Conservation (phyloP, 495 filamentous ascomycete species). For the Penicillium parvum region DNA sequence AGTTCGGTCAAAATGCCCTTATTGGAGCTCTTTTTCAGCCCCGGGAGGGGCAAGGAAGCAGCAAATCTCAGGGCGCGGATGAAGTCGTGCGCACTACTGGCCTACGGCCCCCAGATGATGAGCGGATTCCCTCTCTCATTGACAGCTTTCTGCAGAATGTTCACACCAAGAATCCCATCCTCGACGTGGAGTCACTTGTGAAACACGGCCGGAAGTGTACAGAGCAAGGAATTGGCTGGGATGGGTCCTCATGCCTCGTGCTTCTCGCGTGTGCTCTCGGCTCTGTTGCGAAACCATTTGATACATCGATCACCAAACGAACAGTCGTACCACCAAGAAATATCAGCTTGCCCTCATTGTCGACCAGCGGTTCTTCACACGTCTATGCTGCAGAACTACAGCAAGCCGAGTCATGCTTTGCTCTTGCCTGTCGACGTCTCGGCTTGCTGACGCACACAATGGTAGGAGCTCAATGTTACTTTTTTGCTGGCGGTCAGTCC, state of each 20-base stretch:
- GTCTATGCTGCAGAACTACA: neutral
- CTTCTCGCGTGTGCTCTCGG: constrained; percentile 18
- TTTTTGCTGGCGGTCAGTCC: constrained; percentile 20
- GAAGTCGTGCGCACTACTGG: neutral
- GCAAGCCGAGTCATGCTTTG: constrained; percentile 7
- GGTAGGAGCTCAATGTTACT: constrained; percentile 16
- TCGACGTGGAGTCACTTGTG: constrained; percentile 18
- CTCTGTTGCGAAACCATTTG: neutral
- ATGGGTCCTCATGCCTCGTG: constrained; percentile 26
- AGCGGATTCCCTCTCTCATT: constrained; percentile 8
- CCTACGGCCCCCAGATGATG: constrained; percentile 3
- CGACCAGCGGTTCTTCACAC: neutral
- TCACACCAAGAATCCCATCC: constrained; percentile 33
- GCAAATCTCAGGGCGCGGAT: neutral
- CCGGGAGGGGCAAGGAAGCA: neutral
- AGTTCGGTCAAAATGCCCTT: constrained; percentile 1
- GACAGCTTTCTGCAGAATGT: constrained; percentile 29
- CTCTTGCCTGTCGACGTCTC: constrained; percentile 8
- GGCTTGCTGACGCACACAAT: constrained; percentile 15
- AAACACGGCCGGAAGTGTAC: neutral
- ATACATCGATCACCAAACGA: constrained; percentile 1
- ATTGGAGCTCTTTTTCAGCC: constrained; percentile 5
- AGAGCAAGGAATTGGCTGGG: constrained; percentile 8
- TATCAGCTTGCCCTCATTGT: neutral
- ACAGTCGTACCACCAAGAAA: neutral